These are phyloP conservation scores for Spergularia azorica DNA, from an alignment of 179 eudicot species.

Conservation along the genomic window DNA sequence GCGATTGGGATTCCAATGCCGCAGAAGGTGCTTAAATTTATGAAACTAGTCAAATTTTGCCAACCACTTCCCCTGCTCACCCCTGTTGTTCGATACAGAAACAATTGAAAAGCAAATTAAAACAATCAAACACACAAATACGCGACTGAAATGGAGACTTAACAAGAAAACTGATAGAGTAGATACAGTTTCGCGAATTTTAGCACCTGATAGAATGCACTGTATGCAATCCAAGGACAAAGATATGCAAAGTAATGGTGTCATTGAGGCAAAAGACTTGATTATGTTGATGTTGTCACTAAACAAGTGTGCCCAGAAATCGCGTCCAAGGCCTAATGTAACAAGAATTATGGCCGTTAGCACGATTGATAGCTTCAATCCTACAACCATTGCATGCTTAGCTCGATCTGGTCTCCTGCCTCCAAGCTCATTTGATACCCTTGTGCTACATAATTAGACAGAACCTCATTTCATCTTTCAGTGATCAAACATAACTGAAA, in stretches of 20 bases:
- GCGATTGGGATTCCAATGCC: slow-evolving; percentile 10
- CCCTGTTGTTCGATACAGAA: slow-evolving; percentile 35
- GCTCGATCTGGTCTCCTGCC: slow-evolving; percentile 56
- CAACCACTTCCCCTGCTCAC: slow-evolving; percentile 88
- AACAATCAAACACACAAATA: neutral
- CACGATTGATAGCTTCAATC: slow-evolving; percentile 56
- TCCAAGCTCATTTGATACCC: slow-evolving; percentile 88
- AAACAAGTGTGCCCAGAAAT: slow-evolving; percentile 67
- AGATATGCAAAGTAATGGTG: slow-evolving; percentile 52
- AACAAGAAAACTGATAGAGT: no score
- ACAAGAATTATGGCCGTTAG: slow-evolving; percentile 39
- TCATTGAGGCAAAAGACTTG: slow-evolving; percentile 47
- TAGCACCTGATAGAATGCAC: slow-evolving; percentile 70
- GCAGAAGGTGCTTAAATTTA: slow-evolving; percentile 31
- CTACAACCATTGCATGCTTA: slow-evolving; percentile 62
- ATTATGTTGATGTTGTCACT: slow-evolving; percentile 51
- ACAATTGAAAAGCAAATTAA: neutral
- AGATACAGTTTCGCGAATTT: neutral
- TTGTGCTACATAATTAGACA: slow-evolving; percentile 41
- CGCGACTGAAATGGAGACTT: neutral
- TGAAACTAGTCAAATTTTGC: slow-evolving; percentile 64
- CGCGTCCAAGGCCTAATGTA: slow-evolving; percentile 54
- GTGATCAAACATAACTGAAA: no score
- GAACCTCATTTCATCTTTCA: no score
- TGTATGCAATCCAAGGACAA: slow-evolving; percentile 57